phyloP scores from a whole-genome alignment of 83 land plant species.

The Diphasiastrum complanatum region DNA sequence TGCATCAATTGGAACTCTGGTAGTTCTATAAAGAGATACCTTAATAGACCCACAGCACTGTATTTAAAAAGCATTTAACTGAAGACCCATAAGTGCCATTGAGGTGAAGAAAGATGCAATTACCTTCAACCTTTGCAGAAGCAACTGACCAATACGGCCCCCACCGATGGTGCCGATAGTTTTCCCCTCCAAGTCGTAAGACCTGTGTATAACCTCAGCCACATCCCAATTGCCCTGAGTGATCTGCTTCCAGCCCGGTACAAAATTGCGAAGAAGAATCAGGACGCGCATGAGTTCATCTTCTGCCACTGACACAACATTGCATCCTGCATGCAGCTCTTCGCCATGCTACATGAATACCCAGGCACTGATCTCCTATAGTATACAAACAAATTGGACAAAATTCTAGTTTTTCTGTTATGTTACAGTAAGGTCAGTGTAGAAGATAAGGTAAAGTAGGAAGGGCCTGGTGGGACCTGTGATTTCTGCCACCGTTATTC shows the following conservation, averaged over 20 bases:
- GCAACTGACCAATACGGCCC: slow-evolving; percentile 73
- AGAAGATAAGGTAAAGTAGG: background rate
- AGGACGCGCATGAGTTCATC: slow-evolving; percentile 95
- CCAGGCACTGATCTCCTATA: too few species aligned
- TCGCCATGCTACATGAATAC: too few species aligned
- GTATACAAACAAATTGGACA: too few species aligned
- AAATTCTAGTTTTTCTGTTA: too few species aligned
- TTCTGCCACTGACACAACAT: slow-evolving; percentile 86
- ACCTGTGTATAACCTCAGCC: slow-evolving; percentile 57
- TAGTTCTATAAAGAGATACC: too few species aligned
- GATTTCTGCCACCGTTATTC: slow-evolving; percentile 89
- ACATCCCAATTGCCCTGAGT: slow-evolving; percentile 84
- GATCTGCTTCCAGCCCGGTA: slow-evolving; percentile 77
- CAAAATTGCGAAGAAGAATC: slow-evolving; percentile 68
- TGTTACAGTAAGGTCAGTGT: too few species aligned
- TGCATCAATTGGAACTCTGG: too few species aligned
- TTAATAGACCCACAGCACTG: too few species aligned
- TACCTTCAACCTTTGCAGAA: slow-evolving; percentile 71
- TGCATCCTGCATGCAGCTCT: slow-evolving; percentile 78
- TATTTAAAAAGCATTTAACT: too few species aligned
- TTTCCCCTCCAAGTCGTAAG: slow-evolving; percentile 86
- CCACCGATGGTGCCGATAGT: slow-evolving; percentile 86
- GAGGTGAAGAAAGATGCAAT: background rate
- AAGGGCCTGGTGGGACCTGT: slow-evolving; percentile 33
- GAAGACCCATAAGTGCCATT: background rate